Evolutionary conservation across 2,329 filamentous ascomycete species (phyloP).

Genomic region (Graphilbum ipis-grandicollis): DNA sequence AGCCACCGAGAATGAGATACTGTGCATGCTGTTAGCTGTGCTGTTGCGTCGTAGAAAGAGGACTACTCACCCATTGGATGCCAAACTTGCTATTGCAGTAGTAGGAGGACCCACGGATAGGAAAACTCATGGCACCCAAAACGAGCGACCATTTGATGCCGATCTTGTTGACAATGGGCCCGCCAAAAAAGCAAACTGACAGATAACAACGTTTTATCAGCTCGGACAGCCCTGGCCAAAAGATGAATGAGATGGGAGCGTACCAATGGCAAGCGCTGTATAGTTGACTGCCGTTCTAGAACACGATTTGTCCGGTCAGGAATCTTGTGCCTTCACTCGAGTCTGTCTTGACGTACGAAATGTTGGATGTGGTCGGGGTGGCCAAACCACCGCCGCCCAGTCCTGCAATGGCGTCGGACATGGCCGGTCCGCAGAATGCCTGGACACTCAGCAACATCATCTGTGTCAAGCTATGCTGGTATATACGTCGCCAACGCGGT

Average conservation of each 20-base stretch:
- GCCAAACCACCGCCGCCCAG: not conserved
- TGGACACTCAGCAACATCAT: constrained; percentile 1
- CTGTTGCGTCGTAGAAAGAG: not conserved
- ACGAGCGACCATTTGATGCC: not conserved
- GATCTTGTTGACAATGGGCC: constrained; percentile 1
- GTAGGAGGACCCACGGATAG: constrained; percentile 1
- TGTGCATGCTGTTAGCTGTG: not conserved
- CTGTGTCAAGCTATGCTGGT: not conserved
- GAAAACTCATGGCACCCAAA: not conserved
- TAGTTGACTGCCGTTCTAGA: not conserved
- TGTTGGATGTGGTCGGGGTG: not conserved
- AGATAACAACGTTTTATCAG: not conserved
- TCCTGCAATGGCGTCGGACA: constrained; percentile 1
- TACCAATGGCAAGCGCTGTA: not conserved
- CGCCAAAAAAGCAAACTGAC: constrained; percentile 1
- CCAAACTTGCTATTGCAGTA: constrained; percentile 4
- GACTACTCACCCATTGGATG: not conserved
- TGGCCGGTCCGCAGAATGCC: constrained; percentile 1
- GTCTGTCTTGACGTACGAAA: not conserved
- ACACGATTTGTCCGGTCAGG: not conserved
- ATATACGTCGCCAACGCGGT: not conserved
- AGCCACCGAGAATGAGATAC: constrained; percentile 2
- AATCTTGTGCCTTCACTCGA: too few relatives aligned
- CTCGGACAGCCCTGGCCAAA: too few relatives aligned
- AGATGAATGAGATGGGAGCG: too few relatives aligned